A percentile compares a stretch with the other conserved stretches of the same genome.
Conservation (phyloP, 1,284 basidiomycete species). For the Crucibulum parvulum region DNA sequence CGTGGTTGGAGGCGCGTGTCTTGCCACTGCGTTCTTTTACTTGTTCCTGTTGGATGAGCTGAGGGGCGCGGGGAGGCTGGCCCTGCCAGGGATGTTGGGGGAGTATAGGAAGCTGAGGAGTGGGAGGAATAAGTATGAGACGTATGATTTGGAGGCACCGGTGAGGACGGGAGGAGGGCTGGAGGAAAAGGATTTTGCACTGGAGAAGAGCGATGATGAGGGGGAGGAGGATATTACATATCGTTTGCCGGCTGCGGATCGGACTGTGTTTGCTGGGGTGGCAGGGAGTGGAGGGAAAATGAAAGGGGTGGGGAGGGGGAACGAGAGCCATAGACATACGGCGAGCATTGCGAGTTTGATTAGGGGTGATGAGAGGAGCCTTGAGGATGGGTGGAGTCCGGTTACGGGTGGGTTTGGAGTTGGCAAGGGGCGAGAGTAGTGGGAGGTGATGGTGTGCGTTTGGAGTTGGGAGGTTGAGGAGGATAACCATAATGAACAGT, state of each 20-base stretch:
- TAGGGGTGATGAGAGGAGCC: slow-evolving; percentile 70
- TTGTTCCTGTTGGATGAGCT: slow-evolving; percentile 85
- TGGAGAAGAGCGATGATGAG: slow-evolving; percentile 67
- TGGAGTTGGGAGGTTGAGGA: slow-evolving; percentile 41
- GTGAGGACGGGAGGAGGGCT: slow-evolving; percentile 34
- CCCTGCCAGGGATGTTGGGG: slow-evolving; percentile 46
- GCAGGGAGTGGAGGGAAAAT: slow-evolving; percentile 33
- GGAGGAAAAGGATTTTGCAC: slow-evolving; percentile 59
- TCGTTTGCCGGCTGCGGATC: slow-evolving; percentile 60
- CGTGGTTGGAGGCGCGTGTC: slow-evolving; percentile 91
- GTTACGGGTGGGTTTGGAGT: slow-evolving; percentile 47
- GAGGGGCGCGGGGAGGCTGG: slow-evolving; percentile 62
- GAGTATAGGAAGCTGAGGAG: slow-evolving; percentile 15
- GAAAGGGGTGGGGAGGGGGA: slow-evolving; percentile 27
- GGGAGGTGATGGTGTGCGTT: no score
- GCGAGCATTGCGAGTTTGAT: slow-evolving; percentile 85
- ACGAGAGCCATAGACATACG: slow-evolving; percentile 70
- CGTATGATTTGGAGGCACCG: slow-evolving; percentile 66
- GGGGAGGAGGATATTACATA: slow-evolving; percentile 73
- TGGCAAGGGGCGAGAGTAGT: neutral
- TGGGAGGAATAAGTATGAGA: slow-evolving; percentile 69
- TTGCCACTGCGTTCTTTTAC: slow-evolving; percentile 91
- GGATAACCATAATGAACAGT: slow-evolving; percentile 61
- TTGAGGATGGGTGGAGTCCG: slow-evolving; percentile 81
- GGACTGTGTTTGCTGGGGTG: neutral